These are phyloP conservation scores for Bocquillonia castaneifolia DNA, from an alignment of 441 rosid species.

Conservation along the genomic window DNA sequence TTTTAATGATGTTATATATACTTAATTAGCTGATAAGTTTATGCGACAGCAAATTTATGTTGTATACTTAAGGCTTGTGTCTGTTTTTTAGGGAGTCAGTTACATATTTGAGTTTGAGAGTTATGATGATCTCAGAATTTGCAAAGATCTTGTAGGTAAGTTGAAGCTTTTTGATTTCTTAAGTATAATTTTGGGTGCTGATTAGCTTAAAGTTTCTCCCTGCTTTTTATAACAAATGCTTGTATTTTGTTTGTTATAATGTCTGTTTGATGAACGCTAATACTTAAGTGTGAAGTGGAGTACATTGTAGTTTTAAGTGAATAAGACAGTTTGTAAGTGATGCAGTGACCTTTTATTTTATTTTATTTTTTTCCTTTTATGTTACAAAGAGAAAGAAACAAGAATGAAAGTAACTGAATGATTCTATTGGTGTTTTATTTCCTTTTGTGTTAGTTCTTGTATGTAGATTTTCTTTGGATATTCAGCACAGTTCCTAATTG, in stretches of 20 bases:
- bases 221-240: neutral
- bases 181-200: neutral
- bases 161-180: constrained; percentile 21
- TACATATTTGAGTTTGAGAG: constrained; percentile 80
- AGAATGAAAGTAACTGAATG: neutral
- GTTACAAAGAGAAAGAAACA: neutral
- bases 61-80: too few relatives aligned
- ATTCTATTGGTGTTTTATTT: neutral
- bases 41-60: neutral
- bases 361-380: too few relatives aligned
- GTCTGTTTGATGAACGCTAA: neutral
- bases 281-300: too few relatives aligned
- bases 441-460: neutral
- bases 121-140: constrained; percentile 61
- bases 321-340: too few relatives aligned
- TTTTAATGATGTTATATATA: neutral
- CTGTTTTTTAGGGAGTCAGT: constrained; percentile 73
- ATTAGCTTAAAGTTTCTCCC: neutral
- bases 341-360: neutral
- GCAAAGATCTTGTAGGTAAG: constrained; percentile 79
- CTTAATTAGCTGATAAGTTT: neutral
- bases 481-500: too few relatives aligned
- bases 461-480: neutral
- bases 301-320: too few relatives aligned
- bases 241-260: too few relatives aligned